Evolutionary conservation across 345 rosid species (phyloP).

Genomic region (Bruguiera parviflora): DNA sequence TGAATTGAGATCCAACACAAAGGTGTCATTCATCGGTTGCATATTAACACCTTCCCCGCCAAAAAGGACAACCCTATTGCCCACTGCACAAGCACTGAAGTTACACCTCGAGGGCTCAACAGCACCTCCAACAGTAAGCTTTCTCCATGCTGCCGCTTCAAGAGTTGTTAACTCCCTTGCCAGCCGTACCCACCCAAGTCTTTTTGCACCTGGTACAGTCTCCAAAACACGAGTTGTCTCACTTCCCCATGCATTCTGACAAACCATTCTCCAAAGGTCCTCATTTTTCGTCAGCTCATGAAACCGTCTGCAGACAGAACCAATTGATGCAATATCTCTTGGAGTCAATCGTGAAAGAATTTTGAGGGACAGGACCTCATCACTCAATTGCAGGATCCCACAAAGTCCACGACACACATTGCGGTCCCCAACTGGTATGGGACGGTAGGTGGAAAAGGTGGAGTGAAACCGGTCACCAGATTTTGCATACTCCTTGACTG

Average conservation of each 20-base stretch:
- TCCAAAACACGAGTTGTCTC: constrained; percentile 75
- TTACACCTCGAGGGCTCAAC: constrained; percentile 91
- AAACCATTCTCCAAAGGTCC: constrained; percentile 85
- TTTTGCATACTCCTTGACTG: constrained; percentile 53
- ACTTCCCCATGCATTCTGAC: constrained; percentile 88
- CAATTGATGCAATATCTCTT: constrained; percentile 74
- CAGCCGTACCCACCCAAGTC: constrained; percentile 79
- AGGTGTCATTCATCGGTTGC: constrained; percentile 95
- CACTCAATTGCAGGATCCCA: constrained; percentile 68
- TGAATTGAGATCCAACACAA: constrained; percentile 73
- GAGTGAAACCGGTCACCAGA: constrained; percentile 37
- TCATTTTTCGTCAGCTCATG: constrained; percentile 70
- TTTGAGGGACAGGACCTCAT: constrained; percentile 68
- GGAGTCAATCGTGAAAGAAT: constrained; percentile 77
- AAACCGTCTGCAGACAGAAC: constrained; percentile 61
- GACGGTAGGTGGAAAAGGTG: constrained; percentile 35
- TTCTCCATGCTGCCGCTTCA: constrained; percentile 90
- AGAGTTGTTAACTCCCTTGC: constrained; percentile 86
- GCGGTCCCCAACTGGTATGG: constrained; percentile 44
- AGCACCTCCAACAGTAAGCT: constrained; percentile 76
- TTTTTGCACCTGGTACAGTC: constrained; percentile 80
- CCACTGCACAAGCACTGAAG: constrained; percentile 90
- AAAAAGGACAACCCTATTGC: constrained; percentile 77
- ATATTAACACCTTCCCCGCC: constrained; percentile 94
- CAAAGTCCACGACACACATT: constrained; percentile 60